Evolutionary conservation across 1,284 basidiomycete genomes (phyloP).

Genomic region (Apiotrichum gracile): DNA sequence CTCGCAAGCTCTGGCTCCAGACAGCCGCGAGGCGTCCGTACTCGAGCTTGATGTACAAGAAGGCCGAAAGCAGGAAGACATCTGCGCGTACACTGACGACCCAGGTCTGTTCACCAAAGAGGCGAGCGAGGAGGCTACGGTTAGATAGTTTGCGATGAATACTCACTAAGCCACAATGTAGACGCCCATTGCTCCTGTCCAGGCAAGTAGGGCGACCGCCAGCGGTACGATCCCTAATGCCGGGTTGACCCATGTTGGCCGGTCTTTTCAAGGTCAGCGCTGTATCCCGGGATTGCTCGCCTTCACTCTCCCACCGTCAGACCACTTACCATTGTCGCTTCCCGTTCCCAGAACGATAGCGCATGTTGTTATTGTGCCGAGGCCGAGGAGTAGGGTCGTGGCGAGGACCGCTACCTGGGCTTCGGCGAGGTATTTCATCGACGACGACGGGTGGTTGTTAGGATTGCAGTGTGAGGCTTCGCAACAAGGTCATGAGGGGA

Average conservation of each 20-base stretch:
- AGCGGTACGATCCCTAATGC: background rate
- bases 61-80: background rate
- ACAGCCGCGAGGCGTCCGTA: background rate
- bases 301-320: background rate
- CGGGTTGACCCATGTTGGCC: background rate
- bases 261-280: background rate
- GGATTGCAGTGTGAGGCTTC: background rate
- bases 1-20: background rate
- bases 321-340: background rate
- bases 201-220: background rate
- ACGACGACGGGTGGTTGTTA: background rate
- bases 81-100: background rate
- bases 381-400: background rate
- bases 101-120: background rate
- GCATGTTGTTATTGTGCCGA: background rate
- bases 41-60: background rate
- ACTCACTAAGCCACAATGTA: background rate
- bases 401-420: background rate
- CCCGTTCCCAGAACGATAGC: background rate
- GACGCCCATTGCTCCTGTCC: background rate
- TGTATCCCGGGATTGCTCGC: too few species aligned
- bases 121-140: background rate
- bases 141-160: background rate
- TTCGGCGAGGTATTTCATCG: constrained; percentile 1
- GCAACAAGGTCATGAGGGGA: background rate